A percentile compares a stretch with the other conserved stretches of the same genome.
phyloP scores from a whole-genome alignment of 371 early-diverging fungal genomes.

The Syncephalastrum contaminatum region DNA sequence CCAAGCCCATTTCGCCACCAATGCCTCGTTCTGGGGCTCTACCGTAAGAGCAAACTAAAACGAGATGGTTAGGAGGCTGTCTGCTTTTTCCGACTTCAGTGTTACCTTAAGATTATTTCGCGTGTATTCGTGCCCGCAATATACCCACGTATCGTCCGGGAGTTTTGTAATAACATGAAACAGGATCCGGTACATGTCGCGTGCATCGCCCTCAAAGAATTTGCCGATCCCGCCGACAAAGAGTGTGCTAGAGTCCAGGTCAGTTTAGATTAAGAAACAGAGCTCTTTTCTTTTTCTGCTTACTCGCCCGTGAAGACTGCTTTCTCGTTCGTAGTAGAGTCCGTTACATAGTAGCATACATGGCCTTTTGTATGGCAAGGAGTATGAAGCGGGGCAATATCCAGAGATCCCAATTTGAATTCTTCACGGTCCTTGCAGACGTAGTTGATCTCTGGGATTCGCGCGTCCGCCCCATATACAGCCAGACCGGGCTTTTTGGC shows the following conservation, averaged over 20 bases:
- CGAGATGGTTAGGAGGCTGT: not conserved
- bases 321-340: slow-evolving; percentile 41
- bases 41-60: slow-evolving; percentile 46
- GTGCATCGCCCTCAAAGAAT: slow-evolving; percentile 92
- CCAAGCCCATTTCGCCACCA: slow-evolving; percentile 61
- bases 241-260: slow-evolving; percentile 22
- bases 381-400: slow-evolving; percentile 70
- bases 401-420: slow-evolving; percentile 73
- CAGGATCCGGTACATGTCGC: slow-evolving; percentile 83
- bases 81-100: not conserved
- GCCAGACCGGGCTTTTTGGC: slow-evolving; percentile 66
- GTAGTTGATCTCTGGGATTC: slow-evolving; percentile 83
- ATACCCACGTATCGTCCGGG: slow-evolving; percentile 87
- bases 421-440: slow-evolving; percentile 73
- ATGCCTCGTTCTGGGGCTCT: slow-evolving; percentile 49
- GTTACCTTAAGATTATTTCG: slow-evolving; percentile 39
- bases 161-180: slow-evolving; percentile 70
- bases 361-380: slow-evolving; percentile 91
- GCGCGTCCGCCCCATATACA: slow-evolving; percentile 85
- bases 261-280: not conserved
- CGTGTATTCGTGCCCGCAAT: slow-evolving; percentile 83
- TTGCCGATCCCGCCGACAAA: slow-evolving; percentile 79
- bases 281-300: slow-evolving; percentile 1
- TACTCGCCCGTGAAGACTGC: slow-evolving; percentile 54
- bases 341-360: slow-evolving; percentile 80